Percentiles rank a stretch among this genome's conserved stretches.
These are phyloP conservation scores for Nymphaea colorata DNA, from an alignment of 164 flowering plant species.

Conservation along the genomic window DNA sequence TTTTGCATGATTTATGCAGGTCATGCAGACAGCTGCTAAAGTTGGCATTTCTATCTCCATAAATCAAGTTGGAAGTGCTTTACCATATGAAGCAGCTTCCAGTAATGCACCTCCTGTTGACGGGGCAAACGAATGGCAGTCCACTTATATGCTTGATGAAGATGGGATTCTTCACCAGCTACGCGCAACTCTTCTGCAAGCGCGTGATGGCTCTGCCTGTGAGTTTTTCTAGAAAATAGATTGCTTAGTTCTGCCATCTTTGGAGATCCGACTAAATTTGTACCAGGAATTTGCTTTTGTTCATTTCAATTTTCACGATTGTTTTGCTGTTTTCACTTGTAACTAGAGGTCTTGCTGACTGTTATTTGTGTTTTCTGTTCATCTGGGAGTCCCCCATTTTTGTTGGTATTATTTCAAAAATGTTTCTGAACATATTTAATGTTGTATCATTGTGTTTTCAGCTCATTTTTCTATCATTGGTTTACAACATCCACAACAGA, in stretches of 20 bases:
- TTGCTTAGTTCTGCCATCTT: not conserved
- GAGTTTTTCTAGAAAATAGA: conserved; percentile 12
- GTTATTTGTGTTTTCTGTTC: not conserved
- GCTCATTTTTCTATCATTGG: conserved; percentile 39
- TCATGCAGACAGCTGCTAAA: conserved; percentile 75
- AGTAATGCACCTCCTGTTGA: conserved; percentile 38
- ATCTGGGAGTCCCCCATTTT: too few relatives aligned
- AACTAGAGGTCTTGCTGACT: not conserved
- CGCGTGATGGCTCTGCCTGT: conserved; percentile 55
- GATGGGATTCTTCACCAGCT: conserved; percentile 82
- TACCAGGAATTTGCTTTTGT: not conserved
- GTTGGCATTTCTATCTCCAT: conserved; percentile 63
- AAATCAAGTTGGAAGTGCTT: conserved; percentile 62
- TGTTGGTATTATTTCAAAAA: too few relatives aligned
- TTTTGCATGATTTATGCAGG: conserved; percentile 27
- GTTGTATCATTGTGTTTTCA: conserved; percentile 16
- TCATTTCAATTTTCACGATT: not conserved
- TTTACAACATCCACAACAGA: conserved; percentile 43
- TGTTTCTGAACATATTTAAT: not conserved
- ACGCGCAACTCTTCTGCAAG: conserved; percentile 67
- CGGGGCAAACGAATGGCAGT: conserved; percentile 77
- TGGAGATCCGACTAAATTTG: too few relatives aligned
- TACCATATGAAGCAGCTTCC: conserved; percentile 25
- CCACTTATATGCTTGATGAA: conserved; percentile 59
- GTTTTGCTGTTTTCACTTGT: not conserved